Base-by-base conservation (phyloP, 768 basidiomycete species). In the Lactifluus piperatus region DNA sequence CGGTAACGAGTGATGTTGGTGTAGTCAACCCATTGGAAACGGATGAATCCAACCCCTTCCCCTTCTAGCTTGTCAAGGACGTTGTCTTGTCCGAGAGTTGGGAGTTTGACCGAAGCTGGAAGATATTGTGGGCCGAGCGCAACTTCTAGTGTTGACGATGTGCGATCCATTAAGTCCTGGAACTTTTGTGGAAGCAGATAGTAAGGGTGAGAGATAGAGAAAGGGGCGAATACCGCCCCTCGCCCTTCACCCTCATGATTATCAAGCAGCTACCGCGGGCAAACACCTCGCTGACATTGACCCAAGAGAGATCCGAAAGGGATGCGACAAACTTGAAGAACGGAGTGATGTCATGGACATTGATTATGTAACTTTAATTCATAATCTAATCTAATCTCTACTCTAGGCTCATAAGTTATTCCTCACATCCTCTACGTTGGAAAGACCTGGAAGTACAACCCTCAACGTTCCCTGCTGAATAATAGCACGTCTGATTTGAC, bases 1-100 rank as follows among this genome's bases (percentile, higher is more conserved):
- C 85, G 83, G 66, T 74, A 82, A 63, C 85, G 79, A 51, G 80
- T 71, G 54, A 71, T 74, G 71, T 86, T 87, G 65, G 71, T 70
- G 50, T 81, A 71, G 67, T 91, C 87, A 10, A 84, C 77, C 83
- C 83, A 90, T 67, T 81, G 77, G 26, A 88, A 66, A 29, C 84
- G 84, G 55, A 88, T 49, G 34, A 49, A 64, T 14, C 29, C 20
- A 43, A 51, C 41, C 2, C 36, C 41, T 13, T 9, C 3, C 1
- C 26, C 4, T 4, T 4, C 37, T 39, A 57, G 16, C 2, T 22
- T 36, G 10, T 22, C 18, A 11, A 53, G 32, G 27, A 54, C 24
- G 7, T 51, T 20, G 5, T 11, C 56, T 16, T 18, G 18, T 24
- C 60, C 53, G 27, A 45, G 14, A 5, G 29, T 47, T 7, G 56